Percentiles rank a stretch among this genome's conserved stretches.
These are phyloP conservation scores for Centella asiatica DNA, from an alignment of 129 eudicot species.

Conservation along the genomic window DNA sequence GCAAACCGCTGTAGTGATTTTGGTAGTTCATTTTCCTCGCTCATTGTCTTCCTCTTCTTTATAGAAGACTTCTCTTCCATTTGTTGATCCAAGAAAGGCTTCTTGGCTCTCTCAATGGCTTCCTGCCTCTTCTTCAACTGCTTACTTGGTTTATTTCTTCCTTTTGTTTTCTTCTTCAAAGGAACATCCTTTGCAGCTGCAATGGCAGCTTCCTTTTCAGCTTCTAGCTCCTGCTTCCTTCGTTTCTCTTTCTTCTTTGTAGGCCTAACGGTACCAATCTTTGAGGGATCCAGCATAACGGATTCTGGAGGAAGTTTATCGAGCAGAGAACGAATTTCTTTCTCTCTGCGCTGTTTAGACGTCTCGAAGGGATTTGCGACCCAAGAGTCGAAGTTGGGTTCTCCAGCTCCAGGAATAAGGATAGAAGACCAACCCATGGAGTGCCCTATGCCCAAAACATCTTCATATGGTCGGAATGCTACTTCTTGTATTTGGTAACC, in stretches of 20 bases:
- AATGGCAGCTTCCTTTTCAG: conserved; percentile 64
- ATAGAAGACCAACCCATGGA: conserved; percentile 77
- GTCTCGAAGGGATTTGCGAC: conserved; percentile 92
- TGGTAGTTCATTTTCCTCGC: conserved; percentile 33
- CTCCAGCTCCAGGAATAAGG: conserved; percentile 88
- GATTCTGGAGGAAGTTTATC: conserved; percentile 94
- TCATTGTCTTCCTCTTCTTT: conserved; percentile 52
- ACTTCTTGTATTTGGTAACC: conserved; percentile 61
- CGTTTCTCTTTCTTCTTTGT: conserved; percentile 45
- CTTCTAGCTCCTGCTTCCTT: conserved; percentile 49
- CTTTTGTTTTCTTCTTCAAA: conserved; percentile 76
- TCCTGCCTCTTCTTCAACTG: conserved; percentile 61
- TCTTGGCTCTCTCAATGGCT: conserved; percentile 48
- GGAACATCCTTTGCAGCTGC: conserved; percentile 41
- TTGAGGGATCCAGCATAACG: conserved; percentile 77
- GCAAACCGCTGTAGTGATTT: conserved; percentile 60
- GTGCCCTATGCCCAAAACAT: conserved; percentile 75
- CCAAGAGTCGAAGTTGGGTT: conserved; percentile 90
- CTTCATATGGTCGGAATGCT: conserved; percentile 71
- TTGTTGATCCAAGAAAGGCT: conserved; percentile 41
- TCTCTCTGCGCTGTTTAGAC: conserved; percentile 71
- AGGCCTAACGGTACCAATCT: conserved; percentile 58
- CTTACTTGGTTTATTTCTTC: conserved; percentile 76
- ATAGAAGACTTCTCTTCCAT: conserved; percentile 21
- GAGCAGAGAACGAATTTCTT: conserved; percentile 69